Conservation (phyloP, 2,329 filamentous ascomycete genomes). For the Fusarium siculi region DNA sequence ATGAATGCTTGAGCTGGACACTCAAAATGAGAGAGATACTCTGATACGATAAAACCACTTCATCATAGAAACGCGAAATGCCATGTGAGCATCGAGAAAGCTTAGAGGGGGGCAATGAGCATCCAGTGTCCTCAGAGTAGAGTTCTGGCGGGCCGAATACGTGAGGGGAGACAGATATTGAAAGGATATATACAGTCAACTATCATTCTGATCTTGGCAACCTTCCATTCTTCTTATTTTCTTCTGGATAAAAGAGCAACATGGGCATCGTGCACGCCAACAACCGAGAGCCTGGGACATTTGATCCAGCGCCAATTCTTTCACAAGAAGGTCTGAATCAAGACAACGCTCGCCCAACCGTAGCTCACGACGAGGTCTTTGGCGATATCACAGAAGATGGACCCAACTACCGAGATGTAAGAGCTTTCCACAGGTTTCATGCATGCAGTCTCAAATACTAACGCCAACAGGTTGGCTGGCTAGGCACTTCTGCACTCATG, state of each 20-base stretch:
- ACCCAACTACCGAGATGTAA: conserved; percentile 47
- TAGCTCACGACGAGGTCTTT: conserved; percentile 46
- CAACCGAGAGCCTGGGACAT: neutral
- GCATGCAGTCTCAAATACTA: neutral
- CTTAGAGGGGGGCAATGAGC: neutral
- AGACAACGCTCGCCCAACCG: neutral
- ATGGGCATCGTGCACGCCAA: neutral
- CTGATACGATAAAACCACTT: neutral
- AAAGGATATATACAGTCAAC: neutral
- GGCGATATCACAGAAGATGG: conserved; percentile 45
- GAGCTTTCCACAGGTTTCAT: neutral
- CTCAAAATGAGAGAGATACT: neutral
- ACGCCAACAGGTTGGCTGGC: conserved; percentile 53
- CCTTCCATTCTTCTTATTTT: neutral
- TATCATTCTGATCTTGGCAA: neutral
- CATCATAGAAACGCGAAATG: neutral
- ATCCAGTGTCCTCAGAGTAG: neutral
- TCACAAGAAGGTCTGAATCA: neutral
- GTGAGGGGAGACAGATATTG: neutral
- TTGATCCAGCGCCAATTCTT: neutral
- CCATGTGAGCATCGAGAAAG: neutral
- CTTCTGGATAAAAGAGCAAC: neutral
- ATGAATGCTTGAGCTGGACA: neutral
- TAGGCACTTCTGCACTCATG: conserved; percentile 57
- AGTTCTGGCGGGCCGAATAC: neutral